Evolutionary conservation across 202 grass and related monocot genomes (phyloP).

Genomic region (Setaria italica): DNA sequence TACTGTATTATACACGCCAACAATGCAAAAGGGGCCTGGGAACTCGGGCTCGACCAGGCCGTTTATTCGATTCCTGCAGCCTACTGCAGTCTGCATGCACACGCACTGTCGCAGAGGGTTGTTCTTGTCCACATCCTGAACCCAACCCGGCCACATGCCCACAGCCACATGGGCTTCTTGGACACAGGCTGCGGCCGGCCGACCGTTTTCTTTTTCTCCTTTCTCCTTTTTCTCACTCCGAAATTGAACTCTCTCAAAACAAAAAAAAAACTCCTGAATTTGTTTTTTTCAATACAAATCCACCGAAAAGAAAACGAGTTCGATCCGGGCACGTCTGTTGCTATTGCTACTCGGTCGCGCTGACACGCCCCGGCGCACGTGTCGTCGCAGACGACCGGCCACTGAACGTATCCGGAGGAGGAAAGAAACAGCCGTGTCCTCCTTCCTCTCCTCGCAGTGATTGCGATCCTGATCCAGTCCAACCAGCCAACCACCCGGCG

Average conservation of each 20-base stretch:
- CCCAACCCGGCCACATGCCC: not conserved
- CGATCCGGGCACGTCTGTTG: not conserved
- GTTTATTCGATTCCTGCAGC: not conserved
- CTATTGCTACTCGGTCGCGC: not conserved
- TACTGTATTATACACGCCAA: too few species aligned
- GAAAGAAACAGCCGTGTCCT: too few species aligned
- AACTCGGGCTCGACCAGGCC: not conserved
- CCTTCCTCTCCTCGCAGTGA: not conserved
- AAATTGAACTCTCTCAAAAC: too few species aligned
- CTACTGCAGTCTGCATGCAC: too few species aligned
- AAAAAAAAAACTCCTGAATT: too few species aligned
- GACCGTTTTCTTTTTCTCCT: too few species aligned
- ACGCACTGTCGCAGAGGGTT: not conserved
- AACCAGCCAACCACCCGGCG: too few species aligned
- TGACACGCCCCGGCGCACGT: not conserved
- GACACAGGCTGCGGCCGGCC: not conserved
- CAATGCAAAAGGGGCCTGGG: too few species aligned
- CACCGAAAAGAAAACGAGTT: not conserved
- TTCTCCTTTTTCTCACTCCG: too few species aligned
- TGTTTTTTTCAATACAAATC: too few species aligned
- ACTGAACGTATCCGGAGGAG: too few species aligned
- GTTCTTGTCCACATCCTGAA: not conserved
- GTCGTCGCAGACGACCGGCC: not conserved
- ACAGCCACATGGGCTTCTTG: not conserved
- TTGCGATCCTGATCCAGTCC: not conserved